These are phyloP conservation scores for Krasilnikovozyma curviuscula DNA, from an alignment of 768 basidiomycete genomes.

Conservation along the genomic window DNA sequence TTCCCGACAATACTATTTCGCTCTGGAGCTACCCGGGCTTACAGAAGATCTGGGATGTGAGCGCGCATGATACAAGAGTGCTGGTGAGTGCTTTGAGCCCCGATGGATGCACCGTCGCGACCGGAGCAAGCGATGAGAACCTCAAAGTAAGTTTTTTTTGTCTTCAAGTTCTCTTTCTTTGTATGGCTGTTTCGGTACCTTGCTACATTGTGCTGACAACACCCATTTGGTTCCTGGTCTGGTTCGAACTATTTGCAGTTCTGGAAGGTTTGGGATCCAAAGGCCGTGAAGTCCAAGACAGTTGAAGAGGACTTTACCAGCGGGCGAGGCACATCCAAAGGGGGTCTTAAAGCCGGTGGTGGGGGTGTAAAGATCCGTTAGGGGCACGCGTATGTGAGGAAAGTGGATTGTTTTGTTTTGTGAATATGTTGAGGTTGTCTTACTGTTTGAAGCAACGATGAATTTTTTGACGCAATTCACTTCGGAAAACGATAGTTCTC, in stretches of 20 bases:
- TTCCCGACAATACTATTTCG: slow-evolving; percentile 38
- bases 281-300: slow-evolving; percentile 17
- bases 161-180: not conserved
- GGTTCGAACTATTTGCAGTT: slow-evolving; percentile 30
- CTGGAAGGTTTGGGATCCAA: slow-evolving; percentile 41
- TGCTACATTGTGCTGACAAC: not conserved
- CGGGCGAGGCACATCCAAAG: not conserved
- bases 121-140: slow-evolving; percentile 86
- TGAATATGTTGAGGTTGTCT: no score
- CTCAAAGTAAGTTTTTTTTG: slow-evolving; percentile 35
- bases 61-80: slow-evolving; percentile 83
- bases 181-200: not conserved
- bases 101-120: slow-evolving; percentile 75
- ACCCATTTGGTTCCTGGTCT: not conserved
- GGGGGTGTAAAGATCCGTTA: slow-evolving; percentile 11
- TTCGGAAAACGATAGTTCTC: no score
- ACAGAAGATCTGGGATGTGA: slow-evolving; percentile 61
- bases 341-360: slow-evolving; percentile 8
- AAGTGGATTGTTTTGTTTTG: no score
- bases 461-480: no score
- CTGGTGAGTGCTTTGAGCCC: slow-evolving; percentile 70
- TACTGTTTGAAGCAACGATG: no score
- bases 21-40: slow-evolving; percentile 53
- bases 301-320: slow-evolving; percentile 13
- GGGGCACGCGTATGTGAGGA: no score